These are phyloP conservation scores for Cylindrodendrum hubeiense DNA, from an alignment of 2,329 filamentous ascomycete species.

Conservation along the genomic window DNA sequence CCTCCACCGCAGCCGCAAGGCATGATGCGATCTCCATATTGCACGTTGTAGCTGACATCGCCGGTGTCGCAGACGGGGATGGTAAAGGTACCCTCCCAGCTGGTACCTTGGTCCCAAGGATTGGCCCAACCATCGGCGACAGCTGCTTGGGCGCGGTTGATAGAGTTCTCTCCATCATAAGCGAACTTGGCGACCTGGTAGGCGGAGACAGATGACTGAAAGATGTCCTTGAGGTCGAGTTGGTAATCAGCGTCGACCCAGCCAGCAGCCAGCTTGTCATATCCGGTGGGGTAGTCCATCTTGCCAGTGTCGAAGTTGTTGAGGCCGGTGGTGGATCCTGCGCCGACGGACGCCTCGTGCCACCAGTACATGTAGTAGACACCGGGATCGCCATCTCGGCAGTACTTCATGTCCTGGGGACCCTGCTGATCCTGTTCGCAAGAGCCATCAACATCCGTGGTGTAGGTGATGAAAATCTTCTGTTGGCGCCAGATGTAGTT, in stretches of 20 bases:
- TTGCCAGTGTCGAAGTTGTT: slow-evolving; percentile 9
- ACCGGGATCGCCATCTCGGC: neutral
- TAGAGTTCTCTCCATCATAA: neutral
- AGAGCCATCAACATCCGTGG: slow-evolving; percentile 8
- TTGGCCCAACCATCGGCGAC: slow-evolving; percentile 8
- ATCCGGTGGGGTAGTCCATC: slow-evolving; percentile 5
- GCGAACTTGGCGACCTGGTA: slow-evolving; percentile 4
- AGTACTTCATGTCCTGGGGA: slow-evolving; percentile 17
- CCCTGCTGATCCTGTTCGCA: slow-evolving; percentile 9
- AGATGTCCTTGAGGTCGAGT: neutral
- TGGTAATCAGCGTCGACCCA: slow-evolving; percentile 7
- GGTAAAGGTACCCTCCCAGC: slow-evolving; percentile 15
- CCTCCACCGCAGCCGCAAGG: slow-evolving; percentile 7
- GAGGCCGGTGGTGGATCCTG: neutral
- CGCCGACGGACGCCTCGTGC: slow-evolving; percentile 8
- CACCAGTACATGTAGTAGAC: slow-evolving; percentile 18
- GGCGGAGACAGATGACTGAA: slow-evolving; percentile 3
- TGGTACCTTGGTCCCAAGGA: slow-evolving; percentile 5
- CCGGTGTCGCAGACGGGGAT: slow-evolving; percentile 14
- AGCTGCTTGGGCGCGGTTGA: neutral
- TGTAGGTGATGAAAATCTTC: slow-evolving; percentile 16
- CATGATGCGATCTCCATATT: slow-evolving; percentile 12
- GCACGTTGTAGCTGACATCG: slow-evolving; percentile 12
- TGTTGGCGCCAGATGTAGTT: slow-evolving; percentile 13
- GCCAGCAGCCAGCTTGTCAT: slow-evolving; percentile 10